Evolutionary conservation across 2,329 filamentous ascomycete genomes (phyloP).

Genomic region (Metarhizium album): DNA sequence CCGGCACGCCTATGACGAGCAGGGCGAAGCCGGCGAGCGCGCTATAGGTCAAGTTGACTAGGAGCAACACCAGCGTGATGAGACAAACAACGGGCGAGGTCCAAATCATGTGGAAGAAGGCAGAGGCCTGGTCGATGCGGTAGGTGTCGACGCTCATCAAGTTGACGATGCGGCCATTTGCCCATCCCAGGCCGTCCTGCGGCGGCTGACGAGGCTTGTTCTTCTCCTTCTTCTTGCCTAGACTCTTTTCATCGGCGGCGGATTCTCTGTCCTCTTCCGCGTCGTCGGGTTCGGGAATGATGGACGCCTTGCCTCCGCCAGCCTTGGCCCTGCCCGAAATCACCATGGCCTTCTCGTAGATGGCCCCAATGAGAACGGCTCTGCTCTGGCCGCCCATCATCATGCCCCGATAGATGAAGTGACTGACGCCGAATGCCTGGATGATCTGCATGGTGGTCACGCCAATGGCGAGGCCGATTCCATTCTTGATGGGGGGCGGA

Average conservation of each 20-base stretch:
- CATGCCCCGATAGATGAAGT: conserved; percentile 91
- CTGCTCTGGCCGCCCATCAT: conserved; percentile 77
- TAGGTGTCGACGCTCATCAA: conserved; percentile 95
- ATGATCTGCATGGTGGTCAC: conserved; percentile 77
- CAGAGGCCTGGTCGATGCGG: conserved; percentile 78
- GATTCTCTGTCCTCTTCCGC: conserved; percentile 30
- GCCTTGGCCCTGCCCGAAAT: conserved; percentile 82
- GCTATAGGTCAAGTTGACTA: conserved; percentile 84
- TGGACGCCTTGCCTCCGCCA: conserved; percentile 44
- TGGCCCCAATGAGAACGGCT: conserved; percentile 70
- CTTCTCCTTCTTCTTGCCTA: conserved; percentile 27
- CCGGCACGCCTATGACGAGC: conserved; percentile 65
- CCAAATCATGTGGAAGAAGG: conserved; percentile 88
- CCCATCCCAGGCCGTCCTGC: conserved; percentile 70
- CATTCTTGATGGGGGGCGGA: conserved; percentile 59
- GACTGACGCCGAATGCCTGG: conserved; percentile 72
- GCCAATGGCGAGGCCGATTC: conserved; percentile 74
- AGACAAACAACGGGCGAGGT: conserved; percentile 69
- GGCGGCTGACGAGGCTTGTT: conserved; percentile 29
- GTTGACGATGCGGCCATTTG: conserved; percentile 83
- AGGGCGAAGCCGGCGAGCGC: conserved; percentile 81
- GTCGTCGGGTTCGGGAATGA: conserved; percentile 27
- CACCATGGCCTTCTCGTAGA: conserved; percentile 88
- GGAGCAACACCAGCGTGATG: conserved; percentile 66
- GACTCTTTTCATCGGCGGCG: conserved; percentile 22